Evolutionary conservation across 1,139 yeast species (phyloP), one percentile per base, ranked within the genome.

Genomic region (Schizosaccharomyces versatilis): DNA sequence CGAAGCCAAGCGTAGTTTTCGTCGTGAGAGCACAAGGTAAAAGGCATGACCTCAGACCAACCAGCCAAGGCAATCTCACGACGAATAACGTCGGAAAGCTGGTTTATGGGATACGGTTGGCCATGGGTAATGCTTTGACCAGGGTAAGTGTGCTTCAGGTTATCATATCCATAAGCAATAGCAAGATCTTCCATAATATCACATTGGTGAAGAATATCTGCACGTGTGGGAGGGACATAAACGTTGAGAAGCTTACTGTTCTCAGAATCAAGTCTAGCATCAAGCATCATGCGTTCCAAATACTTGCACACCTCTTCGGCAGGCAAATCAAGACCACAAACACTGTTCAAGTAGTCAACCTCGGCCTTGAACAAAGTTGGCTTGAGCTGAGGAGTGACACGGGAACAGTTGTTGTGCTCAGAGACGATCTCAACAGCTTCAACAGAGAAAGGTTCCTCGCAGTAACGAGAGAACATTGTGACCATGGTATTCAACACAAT

Each of bases 171-270:
- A 67, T 86, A 93, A 41, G 86, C 94, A 66, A 93, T 82, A 54
- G 96, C 98, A 53, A 88, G 95, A 68, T 93, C 99, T 70, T 93
- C 99, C 95, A 93, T 84, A 62, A 93, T 82, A 69, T 93, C 99
- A 74, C 98, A 90, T 68, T 86, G 95, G 69, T 93, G 99, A 65
- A 93, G 76, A 60, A 93, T 78, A 69, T 93, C 99, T 8, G 97
- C 80, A 72, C 99, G 81, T 52, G 98, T 90, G 63, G 85, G 80
- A 61, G 99, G 98, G 59, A 90, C 77, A 52, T 71, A 67, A 56
- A 90, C 94, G 57, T 81, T 80, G 57, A 88, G 66, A 47, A 76
- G 61, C 60, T 79, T 75, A 19, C 71, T 63, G 60, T 78, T 75
- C 3, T 67, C 64, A 6, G 69, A 58, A 3, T 81, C 71, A 39